A percentile compares a stretch with the other conserved stretches of the same genome.
Conservation (phyloP, 306 rosid genomes). For the Bauhinia variegata region DNA sequence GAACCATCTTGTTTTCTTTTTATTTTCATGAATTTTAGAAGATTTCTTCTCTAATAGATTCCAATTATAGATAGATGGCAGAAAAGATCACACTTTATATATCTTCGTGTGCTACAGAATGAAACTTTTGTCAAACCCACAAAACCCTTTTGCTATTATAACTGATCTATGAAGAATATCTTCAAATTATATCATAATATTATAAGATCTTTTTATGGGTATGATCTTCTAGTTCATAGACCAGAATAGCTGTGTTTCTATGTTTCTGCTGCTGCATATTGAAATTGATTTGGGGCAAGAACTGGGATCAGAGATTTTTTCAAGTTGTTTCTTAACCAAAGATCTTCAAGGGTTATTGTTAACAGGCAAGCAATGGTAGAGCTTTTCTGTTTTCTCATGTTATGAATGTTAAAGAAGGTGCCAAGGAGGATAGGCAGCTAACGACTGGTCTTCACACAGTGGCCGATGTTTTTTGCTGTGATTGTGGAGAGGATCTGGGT, state of each 20-base stretch:
- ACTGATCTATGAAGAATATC: too few relatives aligned
- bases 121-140: not conserved
- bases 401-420: constrained; percentile 56
- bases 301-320: not conserved
- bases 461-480: constrained; percentile 59
- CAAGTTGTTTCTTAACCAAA: constrained; percentile 12
- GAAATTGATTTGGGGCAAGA: too few relatives aligned
- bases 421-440: constrained; percentile 50
- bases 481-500: constrained; percentile 64
- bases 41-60: too few relatives aligned
- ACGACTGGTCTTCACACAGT: constrained; percentile 68
- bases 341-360: constrained; percentile 30
- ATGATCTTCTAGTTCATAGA: too few relatives aligned
- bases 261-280: too few relatives aligned
- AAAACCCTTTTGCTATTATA: too few relatives aligned
- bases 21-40: too few relatives aligned
- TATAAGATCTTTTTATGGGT: too few relatives aligned
- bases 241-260: too few relatives aligned
- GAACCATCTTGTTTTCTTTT: too few relatives aligned
- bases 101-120: not conserved
- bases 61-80: too few relatives aligned
- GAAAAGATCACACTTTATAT: not conserved
- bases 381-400: constrained; percentile 74
- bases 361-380: constrained; percentile 64
- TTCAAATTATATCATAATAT: too few relatives aligned